Evolutionary conservation across 208 protist genomes (phyloP).

Genomic region (Tetramitus jugosus): DNA sequence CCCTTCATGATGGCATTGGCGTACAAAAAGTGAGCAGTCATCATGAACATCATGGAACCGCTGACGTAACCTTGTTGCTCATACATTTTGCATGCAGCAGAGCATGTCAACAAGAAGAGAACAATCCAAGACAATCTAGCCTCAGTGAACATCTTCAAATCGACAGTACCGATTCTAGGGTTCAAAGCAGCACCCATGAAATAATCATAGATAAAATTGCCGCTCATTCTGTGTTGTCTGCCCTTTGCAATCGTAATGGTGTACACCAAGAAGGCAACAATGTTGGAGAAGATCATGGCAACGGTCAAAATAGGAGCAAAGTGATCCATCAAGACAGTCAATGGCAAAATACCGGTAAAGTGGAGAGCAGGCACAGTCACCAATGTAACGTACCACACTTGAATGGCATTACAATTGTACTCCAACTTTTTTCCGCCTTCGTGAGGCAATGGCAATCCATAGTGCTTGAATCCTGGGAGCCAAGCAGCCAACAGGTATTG

Average conservation of each 20-base stretch:
- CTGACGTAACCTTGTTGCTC: slow-evolving; percentile 62
- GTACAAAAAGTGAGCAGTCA: slow-evolving; percentile 83
- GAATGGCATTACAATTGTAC: slow-evolving; percentile 22
- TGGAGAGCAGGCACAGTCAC: background rate
- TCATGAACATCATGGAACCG: slow-evolving; percentile 74
- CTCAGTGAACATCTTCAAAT: slow-evolving; percentile 83
- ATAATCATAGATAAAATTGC: slow-evolving; percentile 82
- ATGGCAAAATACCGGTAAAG: background rate
- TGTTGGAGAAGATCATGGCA: slow-evolving; percentile 61
- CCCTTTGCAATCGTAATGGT: slow-evolving; percentile 31
- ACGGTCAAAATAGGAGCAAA: slow-evolving; percentile 40
- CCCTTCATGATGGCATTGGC: slow-evolving; percentile 82
- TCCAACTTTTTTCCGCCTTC: background rate
- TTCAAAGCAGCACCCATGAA: slow-evolving; percentile 83
- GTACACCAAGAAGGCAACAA: slow-evolving; percentile 62
- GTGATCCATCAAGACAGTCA: background rate
- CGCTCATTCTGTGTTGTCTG: slow-evolving; percentile 64
- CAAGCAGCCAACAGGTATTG: background rate
- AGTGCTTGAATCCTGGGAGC: background rate
- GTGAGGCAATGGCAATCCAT: slow-evolving; percentile 1
- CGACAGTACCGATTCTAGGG: slow-evolving; percentile 72
- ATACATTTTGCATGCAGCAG: slow-evolving; percentile 71
- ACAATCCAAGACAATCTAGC: slow-evolving; percentile 83
- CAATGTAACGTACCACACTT: background rate
- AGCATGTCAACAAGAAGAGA: slow-evolving; percentile 79